phyloP scores from a whole-genome alignment of 139 green algal species.

The Micromonas pusilla region DNA sequence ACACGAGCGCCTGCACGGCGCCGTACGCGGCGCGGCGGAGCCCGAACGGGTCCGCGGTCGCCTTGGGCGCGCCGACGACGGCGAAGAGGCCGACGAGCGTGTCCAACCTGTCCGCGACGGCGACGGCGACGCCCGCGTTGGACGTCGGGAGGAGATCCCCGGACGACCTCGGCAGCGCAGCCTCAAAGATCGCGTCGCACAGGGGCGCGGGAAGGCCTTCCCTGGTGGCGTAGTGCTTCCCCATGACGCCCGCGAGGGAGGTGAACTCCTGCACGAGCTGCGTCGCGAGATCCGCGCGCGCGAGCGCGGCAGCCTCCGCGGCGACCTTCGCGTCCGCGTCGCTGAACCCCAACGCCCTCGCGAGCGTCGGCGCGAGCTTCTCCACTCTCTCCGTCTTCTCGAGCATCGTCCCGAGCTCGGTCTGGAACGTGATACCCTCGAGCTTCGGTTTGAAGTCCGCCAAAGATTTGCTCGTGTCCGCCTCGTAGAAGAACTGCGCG shows the following conservation, averaged over 20 bases:
- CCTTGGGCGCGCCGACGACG: constrained; percentile 72
- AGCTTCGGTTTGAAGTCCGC: constrained; percentile 51
- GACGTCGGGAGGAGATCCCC: constrained; percentile 63
- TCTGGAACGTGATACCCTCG: constrained; percentile 60
- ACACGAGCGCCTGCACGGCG: constrained; percentile 65
- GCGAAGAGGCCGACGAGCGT: constrained; percentile 88
- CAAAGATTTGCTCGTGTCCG: constrained; percentile 70
- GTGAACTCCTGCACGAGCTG: constrained; percentile 94
- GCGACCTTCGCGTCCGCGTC: constrained; percentile 28
- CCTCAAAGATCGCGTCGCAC: constrained; percentile 78
- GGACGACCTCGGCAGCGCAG: constrained; percentile 67
- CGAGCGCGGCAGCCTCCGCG: constrained; percentile 58
- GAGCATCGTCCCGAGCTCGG: constrained; percentile 84
- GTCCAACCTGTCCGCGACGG: constrained; percentile 72
- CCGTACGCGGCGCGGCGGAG: constrained; percentile 82
- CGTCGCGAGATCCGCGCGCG: constrained; percentile 82
- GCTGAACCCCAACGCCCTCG: constrained; percentile 37
- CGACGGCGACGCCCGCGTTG: constrained; percentile 53
- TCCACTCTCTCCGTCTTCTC: constrained; percentile 79
- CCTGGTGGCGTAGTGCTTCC: constrained; percentile 67
- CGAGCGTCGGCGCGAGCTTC: constrained; percentile 56
- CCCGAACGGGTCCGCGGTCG: constrained; percentile 85
- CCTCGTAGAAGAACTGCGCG: constrained; percentile 91
- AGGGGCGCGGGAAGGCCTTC: constrained; percentile 32
- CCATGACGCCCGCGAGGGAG: constrained; percentile 89